Percentiles rank a stretch among this genome's conserved stretches.
Evolutionary conservation across 805 yeast species (phyloP).

Genomic region (Candida michaelii): DNA sequence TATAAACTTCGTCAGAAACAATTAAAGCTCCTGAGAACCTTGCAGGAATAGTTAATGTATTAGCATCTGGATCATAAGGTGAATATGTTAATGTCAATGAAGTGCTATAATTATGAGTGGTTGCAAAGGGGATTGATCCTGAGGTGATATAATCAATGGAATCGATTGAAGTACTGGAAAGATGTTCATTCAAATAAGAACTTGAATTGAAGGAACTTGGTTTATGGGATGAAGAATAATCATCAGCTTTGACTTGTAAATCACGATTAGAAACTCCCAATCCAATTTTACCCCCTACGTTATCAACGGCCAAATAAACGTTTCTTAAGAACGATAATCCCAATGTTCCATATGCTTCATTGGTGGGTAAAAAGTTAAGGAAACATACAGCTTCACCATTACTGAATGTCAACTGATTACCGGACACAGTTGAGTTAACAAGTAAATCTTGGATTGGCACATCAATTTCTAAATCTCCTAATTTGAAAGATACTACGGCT

Average conservation of each 20-base stretch:
- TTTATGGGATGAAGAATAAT: constrained; percentile 10
- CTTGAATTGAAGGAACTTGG: neutral
- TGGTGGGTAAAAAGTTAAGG: constrained; percentile 50
- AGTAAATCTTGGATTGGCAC: constrained; percentile 53
- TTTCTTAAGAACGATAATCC: constrained; percentile 59
- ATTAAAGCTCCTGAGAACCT: constrained; percentile 19
- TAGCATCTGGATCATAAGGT: constrained; percentile 1
- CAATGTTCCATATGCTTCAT: constrained; percentile 50
- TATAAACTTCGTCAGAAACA: constrained; percentile 28
- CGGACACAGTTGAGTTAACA: constrained; percentile 34
- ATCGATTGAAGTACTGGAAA: constrained; percentile 1
- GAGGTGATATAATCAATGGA: constrained; percentile 12
- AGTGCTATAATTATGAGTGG: neutral
- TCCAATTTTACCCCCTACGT: constrained; percentile 55
- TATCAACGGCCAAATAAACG: constrained; percentile 62
- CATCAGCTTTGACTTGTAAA: constrained; percentile 12
- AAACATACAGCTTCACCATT: constrained; percentile 59
- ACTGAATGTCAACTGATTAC: constrained; percentile 44
- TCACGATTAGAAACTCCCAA: constrained; percentile 47
- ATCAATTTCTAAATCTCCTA: constrained; percentile 51
- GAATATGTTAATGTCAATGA: constrained; percentile 10
- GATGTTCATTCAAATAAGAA: constrained; percentile 1
- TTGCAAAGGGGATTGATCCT: constrained; percentile 14
- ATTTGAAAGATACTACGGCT: constrained; percentile 52
- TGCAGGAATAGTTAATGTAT: constrained; percentile 14